Evolutionary conservation across 1,284 basidiomycete species (phyloP).

Genomic region (Fomitopsis schrenkii): DNA sequence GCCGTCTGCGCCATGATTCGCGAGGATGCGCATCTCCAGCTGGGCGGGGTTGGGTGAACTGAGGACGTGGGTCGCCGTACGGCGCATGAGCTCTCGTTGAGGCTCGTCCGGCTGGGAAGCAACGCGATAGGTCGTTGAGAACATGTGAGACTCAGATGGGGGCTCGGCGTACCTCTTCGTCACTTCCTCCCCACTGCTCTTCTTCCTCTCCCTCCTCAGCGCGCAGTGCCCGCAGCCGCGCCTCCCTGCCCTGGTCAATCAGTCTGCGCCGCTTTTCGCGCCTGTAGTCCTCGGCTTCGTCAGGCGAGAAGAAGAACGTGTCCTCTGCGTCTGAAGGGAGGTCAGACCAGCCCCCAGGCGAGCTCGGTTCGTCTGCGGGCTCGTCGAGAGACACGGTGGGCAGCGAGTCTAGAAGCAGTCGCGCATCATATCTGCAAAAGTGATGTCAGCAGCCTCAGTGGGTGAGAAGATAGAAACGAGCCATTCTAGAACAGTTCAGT

Average conservation of each 20-base stretch:
- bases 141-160: background rate
- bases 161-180: conserved; percentile 59
- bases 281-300: conserved; percentile 63
- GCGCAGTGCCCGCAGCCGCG: conserved; percentile 56
- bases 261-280: conserved; percentile 61
- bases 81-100: conserved; percentile 66
- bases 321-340: conserved; percentile 82
- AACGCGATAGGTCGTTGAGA: background rate
- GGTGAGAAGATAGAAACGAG: conserved; percentile 9
- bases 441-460: conserved; percentile 1
- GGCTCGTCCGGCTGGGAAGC: conserved; percentile 56
- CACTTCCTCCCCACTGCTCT: conserved; percentile 64
- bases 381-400: conserved; percentile 22
- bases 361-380: conserved; percentile 22
- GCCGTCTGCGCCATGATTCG: conserved; percentile 71
- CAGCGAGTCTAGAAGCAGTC: conserved; percentile 61
- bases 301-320: conserved; percentile 68
- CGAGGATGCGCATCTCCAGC: conserved; percentile 83
- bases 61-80: conserved; percentile 67
- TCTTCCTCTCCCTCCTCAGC: conserved; percentile 35
- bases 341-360: conserved; percentile 73
- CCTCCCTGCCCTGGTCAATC: conserved; percentile 58
- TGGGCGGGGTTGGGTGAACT: conserved; percentile 71
- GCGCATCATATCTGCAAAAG: conserved; percentile 67
- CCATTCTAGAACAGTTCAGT: background rate